Evolutionary conservation across 2,329 filamentous ascomycete species (phyloP), one percentile per base, ranked within the genome.

Genomic region (Phyllosticta capitalensis): DNA sequence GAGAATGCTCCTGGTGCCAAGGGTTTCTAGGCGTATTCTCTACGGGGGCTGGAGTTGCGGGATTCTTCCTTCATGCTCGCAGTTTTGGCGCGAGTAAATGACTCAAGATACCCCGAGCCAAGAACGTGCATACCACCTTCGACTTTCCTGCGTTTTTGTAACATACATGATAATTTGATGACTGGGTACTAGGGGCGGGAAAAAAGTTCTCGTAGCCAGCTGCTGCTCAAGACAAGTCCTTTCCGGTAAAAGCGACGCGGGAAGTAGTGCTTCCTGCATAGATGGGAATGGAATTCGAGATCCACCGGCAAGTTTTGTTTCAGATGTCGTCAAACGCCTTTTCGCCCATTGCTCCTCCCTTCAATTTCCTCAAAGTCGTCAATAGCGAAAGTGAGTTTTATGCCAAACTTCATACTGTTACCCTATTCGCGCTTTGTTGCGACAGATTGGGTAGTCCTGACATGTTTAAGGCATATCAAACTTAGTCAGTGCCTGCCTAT

Each of bases 1-100:
- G 88, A 96, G 77, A 95, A 95, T 64, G 83, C 84, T n/a, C 84
- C 83, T 5, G 83, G 83, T 52, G 80, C 81, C 24, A 80, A 70
- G 68, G 83, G 72, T 63, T 78, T 65, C 75, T 69, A 63, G 38
- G 17, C 38, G 14, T 12, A 17, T 14, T 17, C 17, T 45, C 6
- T 17, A n/a, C 38, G 38, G 38, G 24, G 50, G 21, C 55, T 22
- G 17, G 49, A 28, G 55, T 28, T 22, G 54, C 26, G 38, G 54
- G 38, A 20, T 45, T 55, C 52, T 54, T 54, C 20, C 50, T 52
- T 24, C 50, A 45, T n/a, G 38, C 38, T n/a, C 38, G 14, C 14
- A n/a, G 12, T 45, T 45, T 45, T 17, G 38, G 38, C 38, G 38
- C 38, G 38, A 45, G 38, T n/a, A 49, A 45, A 33, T 28, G n/a